Percentiles rank a stretch among this genome's conserved stretches.
Conservation (phyloP, 2,329 filamentous ascomycete genomes). For the Alternaria solani region DNA sequence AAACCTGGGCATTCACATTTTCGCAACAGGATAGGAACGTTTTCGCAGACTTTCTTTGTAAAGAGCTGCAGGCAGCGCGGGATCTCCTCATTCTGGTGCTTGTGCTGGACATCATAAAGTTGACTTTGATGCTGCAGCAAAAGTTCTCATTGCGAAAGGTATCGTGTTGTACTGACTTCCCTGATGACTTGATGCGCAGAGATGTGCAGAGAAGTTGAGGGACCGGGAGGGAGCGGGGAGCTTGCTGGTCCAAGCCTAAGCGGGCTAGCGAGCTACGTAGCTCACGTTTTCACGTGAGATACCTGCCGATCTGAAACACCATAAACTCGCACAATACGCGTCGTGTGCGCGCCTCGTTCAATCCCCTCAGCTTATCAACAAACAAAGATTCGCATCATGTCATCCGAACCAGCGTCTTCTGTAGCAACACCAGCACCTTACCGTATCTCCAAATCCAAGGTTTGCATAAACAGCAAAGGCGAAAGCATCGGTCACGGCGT, state of each 20-base stretch:
- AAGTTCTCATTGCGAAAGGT: background rate
- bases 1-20: conserved; percentile 16
- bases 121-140: conserved; percentile 4
- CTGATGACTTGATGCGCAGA: no score
- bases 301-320: background rate
- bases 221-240: background rate
- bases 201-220: background rate
- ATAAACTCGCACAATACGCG: conserved; percentile 9
- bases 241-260: conserved; percentile 1
- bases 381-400: background rate
- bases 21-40: background rate
- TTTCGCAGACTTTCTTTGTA: conserved; percentile 9
- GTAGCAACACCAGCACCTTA: conserved; percentile 18
- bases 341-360: background rate
- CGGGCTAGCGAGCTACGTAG: conserved; percentile 1
- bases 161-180: background rate
- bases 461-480: conserved; percentile 31
- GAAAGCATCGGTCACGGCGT: conserved; percentile 60
- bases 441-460: conserved; percentile 32
- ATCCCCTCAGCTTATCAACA: background rate
- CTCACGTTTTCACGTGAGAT: conserved; percentile 11
- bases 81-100: conserved; percentile 18
- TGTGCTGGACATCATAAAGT: conserved; percentile 6
- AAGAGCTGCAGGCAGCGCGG: conserved; percentile 10
- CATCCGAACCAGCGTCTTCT: conserved; percentile 1